These are phyloP conservation scores for Lactuca sativa DNA, from an alignment of 129 eudicot genomes.

Conservation along the genomic window DNA sequence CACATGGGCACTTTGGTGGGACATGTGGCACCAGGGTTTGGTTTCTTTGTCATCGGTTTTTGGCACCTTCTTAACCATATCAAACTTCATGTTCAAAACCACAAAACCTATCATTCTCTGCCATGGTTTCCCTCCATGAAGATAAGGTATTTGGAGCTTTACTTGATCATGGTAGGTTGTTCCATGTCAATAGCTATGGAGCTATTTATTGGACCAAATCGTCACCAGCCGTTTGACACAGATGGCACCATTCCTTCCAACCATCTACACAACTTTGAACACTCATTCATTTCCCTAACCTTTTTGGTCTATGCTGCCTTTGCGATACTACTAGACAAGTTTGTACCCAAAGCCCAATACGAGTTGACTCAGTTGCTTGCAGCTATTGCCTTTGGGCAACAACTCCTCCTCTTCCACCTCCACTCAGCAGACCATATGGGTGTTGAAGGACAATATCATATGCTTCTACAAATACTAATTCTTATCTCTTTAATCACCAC, in stretches of 20 bases:
- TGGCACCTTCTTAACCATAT: slow-evolving; percentile 85
- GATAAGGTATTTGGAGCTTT: slow-evolving; percentile 61
- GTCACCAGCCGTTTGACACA: slow-evolving; percentile 72
- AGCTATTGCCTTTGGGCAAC: slow-evolving; percentile 71
- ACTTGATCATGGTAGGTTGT: slow-evolving; percentile 59
- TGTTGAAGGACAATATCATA: slow-evolving; percentile 91
- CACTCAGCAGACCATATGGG: slow-evolving; percentile 98
- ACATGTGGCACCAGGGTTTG: slow-evolving; percentile 86
- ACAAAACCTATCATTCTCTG: slow-evolving; percentile 55
- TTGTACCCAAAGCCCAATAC: slow-evolving; percentile 41
- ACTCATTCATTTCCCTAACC: slow-evolving; percentile 61
- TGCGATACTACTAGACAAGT: slow-evolving; percentile 59
- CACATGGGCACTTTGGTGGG: slow-evolving; percentile 83
- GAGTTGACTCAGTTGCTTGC: slow-evolving; percentile 57
- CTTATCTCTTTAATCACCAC: slow-evolving; percentile 54
- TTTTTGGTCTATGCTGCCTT: slow-evolving; percentile 61
- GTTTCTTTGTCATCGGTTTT: slow-evolving; percentile 65
- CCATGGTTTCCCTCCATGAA: slow-evolving; percentile 75
- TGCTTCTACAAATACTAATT: slow-evolving; percentile 67
- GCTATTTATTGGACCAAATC: slow-evolving; percentile 70
- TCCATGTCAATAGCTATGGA: slow-evolving; percentile 77
- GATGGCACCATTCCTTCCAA: slow-evolving; percentile 83
- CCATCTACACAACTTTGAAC: slow-evolving; percentile 93
- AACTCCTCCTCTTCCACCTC: slow-evolving; percentile 84
- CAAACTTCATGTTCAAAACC: slow-evolving; percentile 53